phyloP scores from a whole-genome alignment of 192 early-diverging fungal genomes.

The Linnemannia zychae region DNA sequence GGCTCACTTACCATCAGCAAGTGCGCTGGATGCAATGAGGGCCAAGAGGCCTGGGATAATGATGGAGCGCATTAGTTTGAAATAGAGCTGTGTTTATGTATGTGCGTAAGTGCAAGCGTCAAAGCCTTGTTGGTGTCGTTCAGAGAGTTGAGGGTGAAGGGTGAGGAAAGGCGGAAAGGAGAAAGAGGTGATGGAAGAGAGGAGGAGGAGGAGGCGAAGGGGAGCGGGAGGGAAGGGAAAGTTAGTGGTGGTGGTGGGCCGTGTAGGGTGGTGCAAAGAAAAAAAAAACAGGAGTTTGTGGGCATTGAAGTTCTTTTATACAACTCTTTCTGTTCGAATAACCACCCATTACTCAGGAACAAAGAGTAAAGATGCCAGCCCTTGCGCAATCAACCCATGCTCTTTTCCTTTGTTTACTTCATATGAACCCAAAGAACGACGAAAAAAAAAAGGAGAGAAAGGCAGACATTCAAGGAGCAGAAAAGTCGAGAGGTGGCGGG shows the following conservation, averaged over 20 bases:
- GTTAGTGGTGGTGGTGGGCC: constrained; percentile 15
- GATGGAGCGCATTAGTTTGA: constrained; percentile 21
- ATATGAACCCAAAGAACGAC: not conserved
- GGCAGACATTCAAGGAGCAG: not conserved
- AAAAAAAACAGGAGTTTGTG: constrained; percentile 8
- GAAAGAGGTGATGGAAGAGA: not conserved
- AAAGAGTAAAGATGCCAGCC: not conserved
- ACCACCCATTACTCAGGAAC: not conserved
- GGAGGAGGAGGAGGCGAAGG: not conserved
- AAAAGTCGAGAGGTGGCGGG: not conserved
- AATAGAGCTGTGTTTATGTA: not conserved
- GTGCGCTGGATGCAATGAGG: constrained; percentile 24
- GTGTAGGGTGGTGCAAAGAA: constrained; percentile 18
- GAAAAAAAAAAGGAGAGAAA: not conserved
- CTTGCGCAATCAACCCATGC: not conserved
- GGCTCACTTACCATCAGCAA: constrained; percentile 41
- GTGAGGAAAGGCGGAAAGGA: not conserved
- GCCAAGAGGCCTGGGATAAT: constrained; percentile 29
- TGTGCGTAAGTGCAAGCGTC: not conserved
- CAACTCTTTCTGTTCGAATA: not conserved
- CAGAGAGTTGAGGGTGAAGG: not conserved
- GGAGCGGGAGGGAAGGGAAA: not conserved
- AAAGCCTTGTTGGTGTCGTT: not conserved
- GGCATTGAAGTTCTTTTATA: constrained; percentile 8
- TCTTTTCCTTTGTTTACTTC: not conserved